These are phyloP conservation scores for Acanthamoeba culbertsoni DNA, from an alignment of 208 protist genomes.

Conservation along the genomic window DNA sequence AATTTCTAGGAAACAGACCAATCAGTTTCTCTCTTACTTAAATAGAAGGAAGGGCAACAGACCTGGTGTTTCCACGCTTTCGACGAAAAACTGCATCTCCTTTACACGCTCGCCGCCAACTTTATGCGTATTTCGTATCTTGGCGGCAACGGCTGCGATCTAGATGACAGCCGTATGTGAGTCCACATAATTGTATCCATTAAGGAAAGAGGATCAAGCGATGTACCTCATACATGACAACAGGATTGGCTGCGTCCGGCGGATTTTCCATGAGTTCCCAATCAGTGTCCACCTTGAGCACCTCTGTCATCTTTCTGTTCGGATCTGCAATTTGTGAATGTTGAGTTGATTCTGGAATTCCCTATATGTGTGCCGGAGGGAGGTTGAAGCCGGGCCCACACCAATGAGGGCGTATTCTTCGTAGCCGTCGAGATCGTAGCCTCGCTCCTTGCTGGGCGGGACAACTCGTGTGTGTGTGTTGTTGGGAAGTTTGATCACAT, in stretches of 20 bases:
- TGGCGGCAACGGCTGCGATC: neutral
- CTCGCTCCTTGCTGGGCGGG: neutral
- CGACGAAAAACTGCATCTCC: slow-evolving; percentile 26
- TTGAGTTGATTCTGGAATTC: neutral
- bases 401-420: neutral
- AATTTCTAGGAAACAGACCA: neutral
- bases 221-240: slow-evolving; percentile 12
- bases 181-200: too few relatives aligned
- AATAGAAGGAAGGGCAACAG: neutral
- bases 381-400: neutral
- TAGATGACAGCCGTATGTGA: too few relatives aligned
- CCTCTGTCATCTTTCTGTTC: neutral
- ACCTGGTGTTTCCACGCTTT: neutral
- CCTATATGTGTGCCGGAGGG: neutral
- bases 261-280: neutral
- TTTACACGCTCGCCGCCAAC: slow-evolving; percentile 1
- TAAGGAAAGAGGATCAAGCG: too few relatives aligned
- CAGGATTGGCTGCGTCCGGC: neutral
- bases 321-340: neutral
- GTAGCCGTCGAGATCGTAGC: slow-evolving; percentile 19
- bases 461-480: slow-evolving; percentile 5
- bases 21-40: too few relatives aligned
- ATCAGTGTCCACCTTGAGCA: neutral
- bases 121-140: neutral
- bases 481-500: slow-evolving; percentile 4